A percentile compares a stretch with the other conserved stretches of the same genome.
Evolutionary conservation across 2,329 filamentous ascomycete genomes (phyloP).

Genomic region (Fusarium siculi): DNA sequence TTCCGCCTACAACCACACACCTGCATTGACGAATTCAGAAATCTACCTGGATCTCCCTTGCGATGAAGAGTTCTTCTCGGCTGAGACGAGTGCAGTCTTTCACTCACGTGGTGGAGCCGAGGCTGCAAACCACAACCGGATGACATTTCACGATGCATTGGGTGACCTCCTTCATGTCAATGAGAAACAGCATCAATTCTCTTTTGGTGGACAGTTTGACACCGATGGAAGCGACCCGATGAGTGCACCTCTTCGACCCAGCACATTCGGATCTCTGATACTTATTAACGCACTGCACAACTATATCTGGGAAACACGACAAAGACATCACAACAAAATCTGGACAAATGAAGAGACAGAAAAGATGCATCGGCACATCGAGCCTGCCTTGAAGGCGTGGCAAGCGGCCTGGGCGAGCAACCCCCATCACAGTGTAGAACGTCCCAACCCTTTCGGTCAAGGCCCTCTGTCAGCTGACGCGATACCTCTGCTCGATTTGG

Average conservation of each 20-base stretch:
- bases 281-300: constrained; percentile 96
- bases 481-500: constrained; percentile 89
- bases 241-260: constrained; percentile 77
- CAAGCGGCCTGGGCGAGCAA: constrained; percentile 91
- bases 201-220: constrained; percentile 30
- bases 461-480: constrained; percentile 89
- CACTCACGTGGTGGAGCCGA: constrained; percentile 78
- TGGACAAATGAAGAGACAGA: constrained; percentile 96
- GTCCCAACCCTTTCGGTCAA: constrained; percentile 83
- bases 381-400: constrained; percentile 94
- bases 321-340: constrained; percentile 85
- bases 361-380: constrained; percentile 94
- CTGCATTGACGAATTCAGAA: constrained; percentile 92
- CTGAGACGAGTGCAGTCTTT: constrained; percentile 85
- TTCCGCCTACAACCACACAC: constrained; percentile 91
- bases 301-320: constrained; percentile 97
- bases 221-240: constrained; percentile 55
- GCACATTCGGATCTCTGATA: constrained; percentile 90
- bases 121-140: constrained; percentile 74
- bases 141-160: constrained; percentile 85
- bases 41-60: constrained; percentile 90
- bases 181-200: constrained; percentile 65
- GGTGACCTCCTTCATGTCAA: constrained; percentile 84
- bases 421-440: constrained; percentile 82
- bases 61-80: constrained; percentile 90